Evolutionary conservation across 2,329 filamentous ascomycete species (phyloP).

Genomic region (Chaetomium strumarium): DNA sequence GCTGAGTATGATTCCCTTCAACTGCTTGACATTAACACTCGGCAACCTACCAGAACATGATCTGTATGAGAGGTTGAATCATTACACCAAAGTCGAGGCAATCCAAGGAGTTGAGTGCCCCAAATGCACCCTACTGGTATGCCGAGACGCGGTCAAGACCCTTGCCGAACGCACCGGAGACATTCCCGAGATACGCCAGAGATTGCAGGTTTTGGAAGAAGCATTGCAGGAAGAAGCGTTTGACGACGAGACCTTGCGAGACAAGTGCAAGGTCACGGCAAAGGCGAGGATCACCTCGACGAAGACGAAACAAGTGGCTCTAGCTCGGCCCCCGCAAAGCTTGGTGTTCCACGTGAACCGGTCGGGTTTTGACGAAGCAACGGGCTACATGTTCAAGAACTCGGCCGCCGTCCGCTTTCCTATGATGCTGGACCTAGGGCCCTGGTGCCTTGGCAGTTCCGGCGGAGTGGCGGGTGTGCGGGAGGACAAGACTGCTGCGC

Average conservation of each 20-base stretch:
- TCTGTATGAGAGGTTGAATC: constrained; percentile 72
- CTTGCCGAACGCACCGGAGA: constrained; percentile 40
- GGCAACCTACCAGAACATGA: constrained; percentile 60
- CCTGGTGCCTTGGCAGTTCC: constrained; percentile 74
- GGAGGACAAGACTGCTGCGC: constrained; percentile 19
- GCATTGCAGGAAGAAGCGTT: constrained; percentile 78
- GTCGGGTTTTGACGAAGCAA: constrained; percentile 81
- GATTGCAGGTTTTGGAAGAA: constrained; percentile 60
- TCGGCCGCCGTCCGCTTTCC: constrained; percentile 74
- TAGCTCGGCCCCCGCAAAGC: constrained; percentile 74
- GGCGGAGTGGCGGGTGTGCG: constrained; percentile 21
- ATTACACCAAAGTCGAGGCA: constrained; percentile 76
- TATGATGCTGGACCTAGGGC: constrained; percentile 63
- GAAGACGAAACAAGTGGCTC: constrained; percentile 83
- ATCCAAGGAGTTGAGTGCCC: constrained; percentile 89
- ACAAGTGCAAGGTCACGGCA: constrained; percentile 60
- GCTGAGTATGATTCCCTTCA: constrained; percentile 86
- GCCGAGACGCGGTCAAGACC: constrained; percentile 41
- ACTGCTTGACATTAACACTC: constrained; percentile 82
- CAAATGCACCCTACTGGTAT: constrained; percentile 74
- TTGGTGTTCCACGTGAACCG: constrained; percentile 86
- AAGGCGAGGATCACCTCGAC: constrained; percentile 68
- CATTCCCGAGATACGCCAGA: constrained; percentile 45
- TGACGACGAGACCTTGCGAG: constrained; percentile 58
- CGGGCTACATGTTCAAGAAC: constrained; percentile 78